Evolutionary conservation across 768 basidiomycete species (phyloP).

Genomic region (Trametes cingulata): DNA sequence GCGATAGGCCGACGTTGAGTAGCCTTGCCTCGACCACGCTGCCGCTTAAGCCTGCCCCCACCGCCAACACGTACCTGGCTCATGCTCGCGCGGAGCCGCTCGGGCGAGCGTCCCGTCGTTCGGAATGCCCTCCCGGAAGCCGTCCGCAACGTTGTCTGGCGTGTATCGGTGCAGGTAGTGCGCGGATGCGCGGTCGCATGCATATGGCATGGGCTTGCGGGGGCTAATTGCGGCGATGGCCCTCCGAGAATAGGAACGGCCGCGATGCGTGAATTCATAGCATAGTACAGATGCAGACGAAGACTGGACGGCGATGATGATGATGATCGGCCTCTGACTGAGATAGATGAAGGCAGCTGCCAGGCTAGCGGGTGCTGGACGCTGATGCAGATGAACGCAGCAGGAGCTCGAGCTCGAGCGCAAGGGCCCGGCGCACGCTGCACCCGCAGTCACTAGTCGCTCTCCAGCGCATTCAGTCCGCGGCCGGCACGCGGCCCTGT

Average conservation of each 20-base stretch:
- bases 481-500: too few species aligned
- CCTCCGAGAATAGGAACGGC: not conserved
- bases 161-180: not conserved
- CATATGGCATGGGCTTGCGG: too few species aligned
- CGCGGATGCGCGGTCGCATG: not conserved
- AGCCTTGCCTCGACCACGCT: slow-evolving; percentile 1
- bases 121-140: not conserved
- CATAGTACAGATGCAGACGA: not conserved
- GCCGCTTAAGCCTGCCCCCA: not conserved
- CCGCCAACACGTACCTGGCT: too few species aligned
- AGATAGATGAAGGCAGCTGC: slow-evolving; percentile 7
- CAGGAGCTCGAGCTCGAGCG: too few species aligned
- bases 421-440: too few species aligned
- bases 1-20: not conserved
- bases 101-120: too few species aligned
- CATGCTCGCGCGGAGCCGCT: too few species aligned
- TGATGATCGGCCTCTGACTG: not conserved
- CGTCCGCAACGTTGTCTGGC: not conserved
- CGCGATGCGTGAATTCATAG: too few species aligned
- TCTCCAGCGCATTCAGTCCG: too few species aligned
- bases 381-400: too few species aligned
- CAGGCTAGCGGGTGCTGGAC: not conserved
- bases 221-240: not conserved
- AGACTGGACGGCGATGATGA: too few species aligned
- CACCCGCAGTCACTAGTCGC: too few species aligned